Evolutionary conservation across 202 grass and related monocot genomes (phyloP).

Genomic region (Panicum virgatum): DNA sequence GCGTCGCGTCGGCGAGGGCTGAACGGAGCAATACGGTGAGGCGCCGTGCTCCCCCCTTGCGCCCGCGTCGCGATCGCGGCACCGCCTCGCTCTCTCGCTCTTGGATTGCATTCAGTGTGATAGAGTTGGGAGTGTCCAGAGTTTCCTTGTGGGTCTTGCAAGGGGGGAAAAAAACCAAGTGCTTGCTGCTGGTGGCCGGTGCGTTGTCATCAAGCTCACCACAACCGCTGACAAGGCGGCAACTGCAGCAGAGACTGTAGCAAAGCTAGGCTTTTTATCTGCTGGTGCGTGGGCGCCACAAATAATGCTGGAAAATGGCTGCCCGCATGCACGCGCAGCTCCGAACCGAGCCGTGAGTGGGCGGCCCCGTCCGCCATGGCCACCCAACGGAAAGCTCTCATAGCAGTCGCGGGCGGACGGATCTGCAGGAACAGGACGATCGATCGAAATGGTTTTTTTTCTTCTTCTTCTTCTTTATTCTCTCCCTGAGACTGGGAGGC

Average conservation of each 20-base stretch:
- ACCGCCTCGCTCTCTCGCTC: neutral
- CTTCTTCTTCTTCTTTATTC: too few species aligned
- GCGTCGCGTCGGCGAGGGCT: neutral
- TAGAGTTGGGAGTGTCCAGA: neutral
- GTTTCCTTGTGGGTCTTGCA: neutral
- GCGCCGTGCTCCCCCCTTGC: too few species aligned
- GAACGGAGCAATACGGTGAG: neutral
- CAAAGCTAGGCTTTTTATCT: neutral
- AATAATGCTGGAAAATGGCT: constrained; percentile 23
- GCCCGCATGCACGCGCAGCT: neutral
- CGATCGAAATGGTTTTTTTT: neutral
- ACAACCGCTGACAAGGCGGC: too few species aligned
- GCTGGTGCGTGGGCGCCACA: constrained; percentile 35
- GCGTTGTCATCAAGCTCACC: neutral
- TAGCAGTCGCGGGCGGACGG: neutral
- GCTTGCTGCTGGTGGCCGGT: neutral
- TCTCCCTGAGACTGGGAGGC: too few species aligned
- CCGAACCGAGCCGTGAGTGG: neutral
- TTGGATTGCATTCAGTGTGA: too few species aligned
- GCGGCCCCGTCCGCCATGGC: constrained; percentile 18
- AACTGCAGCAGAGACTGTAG: too few species aligned
- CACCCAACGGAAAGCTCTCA: neutral
- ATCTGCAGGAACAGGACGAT: neutral
- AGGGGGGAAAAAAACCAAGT: neutral
- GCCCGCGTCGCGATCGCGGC: constrained; percentile 6